Conservation (phyloP, 2,329 filamentous ascomycete genomes). For the Fusarium napiforme region DNA sequence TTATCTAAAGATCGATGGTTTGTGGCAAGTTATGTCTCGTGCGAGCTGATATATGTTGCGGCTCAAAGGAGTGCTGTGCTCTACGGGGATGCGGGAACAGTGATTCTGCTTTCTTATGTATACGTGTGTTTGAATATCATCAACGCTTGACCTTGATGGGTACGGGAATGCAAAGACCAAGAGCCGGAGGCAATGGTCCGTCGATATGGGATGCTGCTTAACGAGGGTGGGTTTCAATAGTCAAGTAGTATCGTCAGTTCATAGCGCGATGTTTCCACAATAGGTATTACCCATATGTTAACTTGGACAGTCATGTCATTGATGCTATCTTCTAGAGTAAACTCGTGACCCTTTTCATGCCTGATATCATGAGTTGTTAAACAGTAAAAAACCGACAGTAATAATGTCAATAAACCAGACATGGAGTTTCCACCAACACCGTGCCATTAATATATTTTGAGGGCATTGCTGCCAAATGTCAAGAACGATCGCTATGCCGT, state of each 20-base stretch:
- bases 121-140: not conserved
- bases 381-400: constrained; percentile 9
- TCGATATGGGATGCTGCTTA: not conserved
- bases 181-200: not conserved
- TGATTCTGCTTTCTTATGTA: not conserved
- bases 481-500: constrained; percentile 30
- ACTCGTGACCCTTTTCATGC: constrained; percentile 16
- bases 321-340: constrained; percentile 15
- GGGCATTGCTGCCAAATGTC: constrained; percentile 22
- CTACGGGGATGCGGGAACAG: not conserved
- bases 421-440: not conserved
- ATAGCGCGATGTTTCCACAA: not conserved
- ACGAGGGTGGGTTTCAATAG: not conserved
- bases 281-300: not conserved
- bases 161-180: not conserved
- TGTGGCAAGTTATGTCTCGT: not conserved
- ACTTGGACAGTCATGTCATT: constrained; percentile 21
- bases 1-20: not conserved
- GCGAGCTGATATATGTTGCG: not conserved
- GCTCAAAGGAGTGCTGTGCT: not conserved
- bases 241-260: not conserved
- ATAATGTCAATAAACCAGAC: constrained; percentile 5
- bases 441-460: constrained; percentile 11
- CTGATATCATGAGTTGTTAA: constrained; percentile 14
- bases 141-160: not conserved